These are phyloP conservation scores for Candida nonsorbophila DNA, from an alignment of 805 yeast species.

Conservation along the genomic window DNA sequence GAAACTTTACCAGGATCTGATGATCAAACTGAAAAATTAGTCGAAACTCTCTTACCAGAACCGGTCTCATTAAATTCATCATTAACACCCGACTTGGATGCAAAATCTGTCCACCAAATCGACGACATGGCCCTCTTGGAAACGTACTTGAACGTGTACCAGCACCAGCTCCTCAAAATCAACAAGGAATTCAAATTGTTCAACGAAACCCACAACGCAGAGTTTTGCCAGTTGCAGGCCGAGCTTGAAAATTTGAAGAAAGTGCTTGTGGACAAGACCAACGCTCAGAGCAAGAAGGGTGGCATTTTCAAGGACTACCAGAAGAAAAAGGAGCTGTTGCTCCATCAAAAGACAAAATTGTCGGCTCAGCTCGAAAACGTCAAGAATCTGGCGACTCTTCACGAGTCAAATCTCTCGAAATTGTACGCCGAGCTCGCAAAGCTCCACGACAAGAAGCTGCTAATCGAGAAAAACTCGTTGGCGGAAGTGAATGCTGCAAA, in stretches of 20 bases:
- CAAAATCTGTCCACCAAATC: neutral
- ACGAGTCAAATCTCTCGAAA: neutral
- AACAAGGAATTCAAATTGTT: constrained; percentile 15
- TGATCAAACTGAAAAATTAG: constrained; percentile 1
- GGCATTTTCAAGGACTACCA: neutral
- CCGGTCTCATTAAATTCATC: neutral
- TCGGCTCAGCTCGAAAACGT: neutral
- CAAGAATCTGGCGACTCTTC: neutral
- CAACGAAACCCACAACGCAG: too few species aligned
- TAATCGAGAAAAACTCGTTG: neutral
- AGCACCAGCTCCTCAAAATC: constrained; percentile 18
- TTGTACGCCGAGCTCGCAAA: neutral
- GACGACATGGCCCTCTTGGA: constrained; percentile 15
- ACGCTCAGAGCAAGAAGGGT: neutral
- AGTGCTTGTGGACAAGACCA: neutral
- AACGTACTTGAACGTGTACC: constrained; percentile 19
- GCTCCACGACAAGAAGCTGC: neutral
- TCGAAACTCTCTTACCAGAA: too few species aligned
- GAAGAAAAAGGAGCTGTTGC: neutral
- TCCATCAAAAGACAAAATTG: neutral
- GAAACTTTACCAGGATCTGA: constrained; percentile 22
- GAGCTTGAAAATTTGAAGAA: too few species aligned
- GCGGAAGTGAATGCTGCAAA: neutral
- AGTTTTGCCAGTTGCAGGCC: too few species aligned
- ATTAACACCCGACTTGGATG: neutral